phyloP scores from a whole-genome alignment of 2,329 filamentous ascomycete genomes.

The Epichloe gansuensis region DNA sequence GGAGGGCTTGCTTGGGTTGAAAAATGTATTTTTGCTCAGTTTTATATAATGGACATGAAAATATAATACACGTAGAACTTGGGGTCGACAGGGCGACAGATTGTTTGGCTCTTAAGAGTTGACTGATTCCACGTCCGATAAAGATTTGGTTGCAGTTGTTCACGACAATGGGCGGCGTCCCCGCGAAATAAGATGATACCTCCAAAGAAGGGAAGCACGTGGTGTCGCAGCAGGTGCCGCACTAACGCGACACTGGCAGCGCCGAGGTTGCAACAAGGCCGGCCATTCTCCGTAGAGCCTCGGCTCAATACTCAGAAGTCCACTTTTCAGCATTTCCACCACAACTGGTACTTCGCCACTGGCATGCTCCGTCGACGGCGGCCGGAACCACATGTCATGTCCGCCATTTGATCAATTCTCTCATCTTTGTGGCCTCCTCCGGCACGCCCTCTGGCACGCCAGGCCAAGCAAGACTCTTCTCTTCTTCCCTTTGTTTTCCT shows the following conservation, averaged over 20 bases:
- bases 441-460: constrained; percentile 4
- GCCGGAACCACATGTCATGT: constrained; percentile 12
- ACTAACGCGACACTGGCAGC: background rate
- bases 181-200: no score
- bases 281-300: background rate
- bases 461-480: background rate
- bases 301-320: constrained; percentile 2
- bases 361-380: constrained; percentile 5
- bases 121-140: no score
- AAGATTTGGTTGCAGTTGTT: no score
- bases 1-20: background rate
- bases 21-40: background rate
- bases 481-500: background rate
- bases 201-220: no score
- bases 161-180: no score
- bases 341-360: background rate
- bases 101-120: no score
- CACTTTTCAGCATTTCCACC: background rate
- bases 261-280: background rate
- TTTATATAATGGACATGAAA: background rate
- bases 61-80: no score
- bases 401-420: constrained; percentile 1
- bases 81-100: no score
- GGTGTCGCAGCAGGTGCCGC: no score
- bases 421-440: constrained; percentile 2